phyloP scores from a whole-genome alignment of 345 rosid species.

The Gossypium australe region DNA sequence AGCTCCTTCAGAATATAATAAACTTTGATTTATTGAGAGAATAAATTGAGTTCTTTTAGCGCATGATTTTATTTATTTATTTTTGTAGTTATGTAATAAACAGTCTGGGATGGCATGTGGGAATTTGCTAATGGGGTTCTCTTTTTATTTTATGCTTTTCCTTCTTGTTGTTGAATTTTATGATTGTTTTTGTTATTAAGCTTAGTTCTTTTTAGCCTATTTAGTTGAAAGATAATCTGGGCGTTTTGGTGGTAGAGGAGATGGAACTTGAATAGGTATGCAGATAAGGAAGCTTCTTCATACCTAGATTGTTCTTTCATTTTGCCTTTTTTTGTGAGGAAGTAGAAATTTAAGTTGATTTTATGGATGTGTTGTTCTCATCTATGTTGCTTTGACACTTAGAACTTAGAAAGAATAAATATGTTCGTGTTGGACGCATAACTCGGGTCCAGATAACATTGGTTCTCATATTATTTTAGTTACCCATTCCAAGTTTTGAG shows the following conservation, averaged over 20 bases:
- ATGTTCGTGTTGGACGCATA: too few relatives aligned
- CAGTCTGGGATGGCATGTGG: not conserved
- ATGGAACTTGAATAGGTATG: not conserved
- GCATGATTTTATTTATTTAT: not conserved
- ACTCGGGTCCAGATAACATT: too few relatives aligned
- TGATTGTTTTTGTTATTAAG: not conserved
- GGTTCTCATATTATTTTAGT: not conserved
- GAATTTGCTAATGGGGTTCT: too few relatives aligned
- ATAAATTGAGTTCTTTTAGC: not conserved
- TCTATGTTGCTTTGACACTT: too few relatives aligned
- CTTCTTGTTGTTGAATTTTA: not conserved
- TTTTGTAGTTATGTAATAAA: not conserved
- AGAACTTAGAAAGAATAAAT: too few relatives aligned
- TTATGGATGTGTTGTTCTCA: too few relatives aligned
- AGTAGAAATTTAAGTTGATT: not conserved
- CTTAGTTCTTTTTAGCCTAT: not conserved
- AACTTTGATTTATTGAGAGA: not conserved
- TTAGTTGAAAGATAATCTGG: constrained; percentile 1
- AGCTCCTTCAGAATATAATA: not conserved
- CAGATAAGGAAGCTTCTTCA: not conserved
- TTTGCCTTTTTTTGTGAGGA: not conserved
- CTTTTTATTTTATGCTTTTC: not conserved
- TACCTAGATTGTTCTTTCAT: not conserved
- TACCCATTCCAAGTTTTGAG: not conserved
- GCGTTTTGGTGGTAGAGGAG: not conserved